Evolutionary conservation across 1,284 basidiomycete genomes (phyloP).

Genomic region (Trichosporon sp.): DNA sequence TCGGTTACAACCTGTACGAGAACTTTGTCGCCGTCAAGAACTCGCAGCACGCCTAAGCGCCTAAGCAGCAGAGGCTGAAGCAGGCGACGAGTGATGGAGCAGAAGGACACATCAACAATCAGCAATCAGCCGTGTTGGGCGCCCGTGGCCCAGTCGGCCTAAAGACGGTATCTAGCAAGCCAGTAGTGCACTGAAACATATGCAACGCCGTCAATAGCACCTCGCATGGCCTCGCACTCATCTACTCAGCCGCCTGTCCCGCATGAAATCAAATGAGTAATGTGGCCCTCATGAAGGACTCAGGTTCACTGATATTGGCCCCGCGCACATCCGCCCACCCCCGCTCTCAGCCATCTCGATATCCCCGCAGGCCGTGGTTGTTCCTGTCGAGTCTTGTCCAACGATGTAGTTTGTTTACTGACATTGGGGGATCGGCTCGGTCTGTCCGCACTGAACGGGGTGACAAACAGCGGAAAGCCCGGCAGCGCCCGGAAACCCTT

Average conservation of each 20-base stretch:
- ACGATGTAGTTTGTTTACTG: too few species aligned
- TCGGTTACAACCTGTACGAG: conserved; percentile 50
- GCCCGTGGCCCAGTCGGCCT: neutral
- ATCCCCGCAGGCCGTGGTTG: neutral
- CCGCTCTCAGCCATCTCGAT: neutral
- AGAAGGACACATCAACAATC: neutral
- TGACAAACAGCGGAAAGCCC: conserved; percentile 7
- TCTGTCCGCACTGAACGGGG: neutral
- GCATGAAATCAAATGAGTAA: neutral
- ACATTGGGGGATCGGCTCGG: neutral
- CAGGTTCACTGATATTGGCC: neutral
- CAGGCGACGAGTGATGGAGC: neutral
- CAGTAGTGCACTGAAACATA: conserved; percentile 14
- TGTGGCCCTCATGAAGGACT: neutral
- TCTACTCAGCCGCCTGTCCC: neutral
- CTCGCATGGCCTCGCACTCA: too few species aligned
- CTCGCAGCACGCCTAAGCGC: conserved; percentile 37
- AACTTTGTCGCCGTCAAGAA: conserved; percentile 62
- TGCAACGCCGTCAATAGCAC: neutral
- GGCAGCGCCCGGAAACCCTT: neutral
- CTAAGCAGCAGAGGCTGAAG: neutral
- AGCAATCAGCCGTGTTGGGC: neutral
- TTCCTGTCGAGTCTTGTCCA: neutral
- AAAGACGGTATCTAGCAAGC: neutral
- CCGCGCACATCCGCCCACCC: neutral